phyloP scores from a whole-genome alignment of 2,329 filamentous ascomycete species.

The Pyricularia sp. region DNA sequence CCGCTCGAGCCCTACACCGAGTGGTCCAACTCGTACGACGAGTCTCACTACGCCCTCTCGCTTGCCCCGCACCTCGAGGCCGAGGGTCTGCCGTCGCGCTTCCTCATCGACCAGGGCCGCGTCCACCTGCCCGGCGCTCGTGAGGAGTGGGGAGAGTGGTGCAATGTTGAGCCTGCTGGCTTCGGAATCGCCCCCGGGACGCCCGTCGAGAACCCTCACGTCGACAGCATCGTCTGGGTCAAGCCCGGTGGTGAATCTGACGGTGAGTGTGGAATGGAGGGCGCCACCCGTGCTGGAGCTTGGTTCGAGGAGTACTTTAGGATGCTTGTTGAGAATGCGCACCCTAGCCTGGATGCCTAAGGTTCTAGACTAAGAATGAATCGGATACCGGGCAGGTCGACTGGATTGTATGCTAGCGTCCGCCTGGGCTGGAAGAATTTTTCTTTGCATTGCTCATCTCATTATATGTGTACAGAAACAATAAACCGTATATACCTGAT shows the following conservation, averaged over 20 bases:
- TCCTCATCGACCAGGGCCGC: conserved; percentile 32
- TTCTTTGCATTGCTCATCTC: neutral
- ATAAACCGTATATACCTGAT: neutral
- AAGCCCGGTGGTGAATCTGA: conserved; percentile 32
- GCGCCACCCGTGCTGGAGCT: conserved; percentile 23
- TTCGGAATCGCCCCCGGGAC: conserved; percentile 24
- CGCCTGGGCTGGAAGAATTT: neutral
- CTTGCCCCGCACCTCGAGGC: conserved; percentile 23
- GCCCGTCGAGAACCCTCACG: conserved; percentile 18
- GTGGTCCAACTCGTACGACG: conserved; percentile 25
- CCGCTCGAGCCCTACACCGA: conserved; percentile 27
- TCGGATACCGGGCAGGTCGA: neutral
- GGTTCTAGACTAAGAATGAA: neutral
- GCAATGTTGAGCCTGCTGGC: conserved; percentile 26
- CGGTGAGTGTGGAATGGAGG: conserved; percentile 23
- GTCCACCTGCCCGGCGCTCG: conserved; percentile 23
- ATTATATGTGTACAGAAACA: neutral
- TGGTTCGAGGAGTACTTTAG: conserved; percentile 30
- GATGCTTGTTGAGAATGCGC: conserved; percentile 26
- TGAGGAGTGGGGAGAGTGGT: conserved; percentile 29
- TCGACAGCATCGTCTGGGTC: conserved; percentile 31
- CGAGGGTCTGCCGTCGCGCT: conserved; percentile 25
- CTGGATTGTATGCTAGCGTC: neutral
- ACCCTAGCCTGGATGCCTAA: conserved; percentile 9
- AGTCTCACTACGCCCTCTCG: conserved; percentile 25